Evolutionary conservation across 1,284 basidiomycete species (phyloP), one percentile per base, ranked within the genome.

Genomic region (Gymnopus androsaceus): DNA sequence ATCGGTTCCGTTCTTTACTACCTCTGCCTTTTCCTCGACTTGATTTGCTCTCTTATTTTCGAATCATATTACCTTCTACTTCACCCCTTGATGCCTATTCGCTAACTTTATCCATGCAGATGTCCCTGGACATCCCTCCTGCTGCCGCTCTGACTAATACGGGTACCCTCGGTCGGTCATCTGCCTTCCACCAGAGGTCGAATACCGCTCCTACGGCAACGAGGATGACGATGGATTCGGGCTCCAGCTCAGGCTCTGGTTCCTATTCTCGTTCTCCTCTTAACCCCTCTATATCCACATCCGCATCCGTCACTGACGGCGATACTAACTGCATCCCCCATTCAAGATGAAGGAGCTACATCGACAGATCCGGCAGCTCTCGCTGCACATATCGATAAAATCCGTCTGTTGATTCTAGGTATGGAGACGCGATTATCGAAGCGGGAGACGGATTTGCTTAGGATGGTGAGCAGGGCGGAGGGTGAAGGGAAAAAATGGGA

Each of bases 341-440:
- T 61, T 62, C 28, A 46, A 46, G 44, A 46, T 28, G 2, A 19
- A 11, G 15, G 23, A 7, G n/a, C 27, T 33, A 47, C 67, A 68
- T 50, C 48, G 49, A 57, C 58, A 64, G 64, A 74, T 63, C 59
- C 73, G 60, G 25, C 66, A 51, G 36, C 74, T 7, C 67, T 71
- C 1, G 66, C 81, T 7, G 78, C 84, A 2, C 84, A 87, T 56
- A 76, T 90, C 37, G 88, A 91, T 60, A 84, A 89, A 60, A 77
- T 90, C 5, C 80, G 84, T 31, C 70, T 87, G 60, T 71, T 90
- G 31, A 79, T 91, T 15, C 73, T 90, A 14, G 88, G 89, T 0
- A 90, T 91, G 85, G 87, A 90, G 59, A 83, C 90, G 62, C 79
- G 87, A 47, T 73, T 90, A 59, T 80, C 87, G 59, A 70, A 69